Conservation (phyloP, 176 grass and related monocot genomes). For the Cymbopogon citratus region DNA sequence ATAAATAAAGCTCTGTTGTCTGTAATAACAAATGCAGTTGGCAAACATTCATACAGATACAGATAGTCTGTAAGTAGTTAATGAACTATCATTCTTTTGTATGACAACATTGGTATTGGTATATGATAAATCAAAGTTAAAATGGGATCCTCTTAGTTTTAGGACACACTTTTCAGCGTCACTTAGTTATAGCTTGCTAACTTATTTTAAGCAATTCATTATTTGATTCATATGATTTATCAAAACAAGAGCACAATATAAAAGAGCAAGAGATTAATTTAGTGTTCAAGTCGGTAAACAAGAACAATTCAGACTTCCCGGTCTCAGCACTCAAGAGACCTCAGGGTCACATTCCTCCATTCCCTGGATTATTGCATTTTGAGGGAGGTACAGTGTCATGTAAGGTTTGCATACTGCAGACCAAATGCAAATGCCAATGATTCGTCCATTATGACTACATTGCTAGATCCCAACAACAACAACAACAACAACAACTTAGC, state of each 20-base stretch:
- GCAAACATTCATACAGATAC: not conserved
- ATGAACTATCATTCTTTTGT: not conserved
- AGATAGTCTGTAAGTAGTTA: not conserved
- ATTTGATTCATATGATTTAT: not conserved
- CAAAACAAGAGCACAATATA: not conserved
- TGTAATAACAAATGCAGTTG: not conserved
- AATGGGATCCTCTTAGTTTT: not conserved
- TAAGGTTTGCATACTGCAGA: not conserved
- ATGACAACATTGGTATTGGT: not conserved
- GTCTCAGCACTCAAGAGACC: not conserved
- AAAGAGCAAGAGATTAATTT: not conserved
- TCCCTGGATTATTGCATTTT: not conserved
- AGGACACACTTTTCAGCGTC: not conserved
- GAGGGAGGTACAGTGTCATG: not conserved
- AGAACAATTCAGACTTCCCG: not conserved
- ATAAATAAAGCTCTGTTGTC: not conserved
- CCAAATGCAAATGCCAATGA: constrained; percentile 2
- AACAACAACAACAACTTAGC: no score
- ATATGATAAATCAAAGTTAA: not conserved
- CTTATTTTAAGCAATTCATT: not conserved
- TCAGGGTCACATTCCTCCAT: not conserved
- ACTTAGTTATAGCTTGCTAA: not conserved
- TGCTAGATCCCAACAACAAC: not conserved
- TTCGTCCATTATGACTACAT: not conserved
- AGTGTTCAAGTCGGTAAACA: not conserved